Conservation (phyloP, 1,284 basidiomycete genomes). For the Ganoderma lingzhi region DNA sequence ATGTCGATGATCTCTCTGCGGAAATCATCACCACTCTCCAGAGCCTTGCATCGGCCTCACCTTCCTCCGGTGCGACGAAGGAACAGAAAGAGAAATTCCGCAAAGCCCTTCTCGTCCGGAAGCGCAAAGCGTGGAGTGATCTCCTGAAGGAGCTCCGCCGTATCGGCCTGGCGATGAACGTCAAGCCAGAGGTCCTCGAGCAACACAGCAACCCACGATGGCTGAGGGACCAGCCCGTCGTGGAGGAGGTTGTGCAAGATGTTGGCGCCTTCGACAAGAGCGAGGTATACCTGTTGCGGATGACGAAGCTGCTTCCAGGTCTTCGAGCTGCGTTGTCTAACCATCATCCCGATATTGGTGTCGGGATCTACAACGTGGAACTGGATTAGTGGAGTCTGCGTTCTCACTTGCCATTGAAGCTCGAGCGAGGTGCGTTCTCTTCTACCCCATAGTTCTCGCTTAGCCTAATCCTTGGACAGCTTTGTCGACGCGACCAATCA, state of each 20-base stretch:
- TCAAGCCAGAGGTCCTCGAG: constrained; percentile 77
- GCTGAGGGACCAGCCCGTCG: constrained; percentile 69
- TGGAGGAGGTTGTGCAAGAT: constrained; percentile 27
- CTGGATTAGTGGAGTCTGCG: constrained; percentile 84
- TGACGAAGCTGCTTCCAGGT: constrained; percentile 74
- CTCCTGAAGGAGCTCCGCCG: constrained; percentile 90
- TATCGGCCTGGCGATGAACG: constrained; percentile 77
- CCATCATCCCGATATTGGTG: constrained; percentile 86
- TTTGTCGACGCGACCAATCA: constrained; percentile 26
- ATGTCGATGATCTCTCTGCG: constrained; percentile 72
- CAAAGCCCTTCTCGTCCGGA: constrained; percentile 84
- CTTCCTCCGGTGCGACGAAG: constrained; percentile 54
- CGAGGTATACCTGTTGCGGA: constrained; percentile 79
- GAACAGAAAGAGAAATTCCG: constrained; percentile 77
- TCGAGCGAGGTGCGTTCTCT: constrained; percentile 45
- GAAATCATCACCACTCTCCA: constrained; percentile 80
- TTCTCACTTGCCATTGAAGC: constrained; percentile 67
- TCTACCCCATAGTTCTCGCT: constrained; percentile 15
- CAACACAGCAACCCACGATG: constrained; percentile 71
- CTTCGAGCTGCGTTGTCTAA: constrained; percentile 71
- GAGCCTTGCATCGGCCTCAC: constrained; percentile 62
- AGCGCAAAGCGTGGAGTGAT: constrained; percentile 93
- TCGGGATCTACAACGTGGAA: constrained; percentile 87
- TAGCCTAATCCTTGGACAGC: constrained; percentile 31
- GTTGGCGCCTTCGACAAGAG: constrained; percentile 44